These are phyloP conservation scores for Ploettnerulaceae sp. DNA, from an alignment of 2,329 filamentous ascomycete species.

Conservation along the genomic window DNA sequence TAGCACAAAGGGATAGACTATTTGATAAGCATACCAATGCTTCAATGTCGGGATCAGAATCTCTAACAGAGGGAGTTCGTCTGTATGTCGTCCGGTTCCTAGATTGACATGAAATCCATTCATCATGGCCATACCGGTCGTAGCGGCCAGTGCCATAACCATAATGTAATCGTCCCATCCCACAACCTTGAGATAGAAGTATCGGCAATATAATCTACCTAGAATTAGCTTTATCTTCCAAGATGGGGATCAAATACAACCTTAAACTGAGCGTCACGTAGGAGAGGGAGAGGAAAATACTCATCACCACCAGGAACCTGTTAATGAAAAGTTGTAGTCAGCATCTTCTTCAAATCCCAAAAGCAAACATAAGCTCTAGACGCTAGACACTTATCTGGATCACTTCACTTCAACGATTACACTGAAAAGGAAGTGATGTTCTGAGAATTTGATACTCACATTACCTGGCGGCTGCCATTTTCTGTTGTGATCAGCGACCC, in stretches of 20 bases:
- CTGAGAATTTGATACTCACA: too few relatives aligned
- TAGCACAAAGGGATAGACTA: not conserved
- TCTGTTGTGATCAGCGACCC: slow-evolving; percentile 1
- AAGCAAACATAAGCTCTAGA: too few relatives aligned
- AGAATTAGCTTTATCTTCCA: not conserved
- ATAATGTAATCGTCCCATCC: slow-evolving; percentile 6
- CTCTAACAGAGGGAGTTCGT: not conserved
- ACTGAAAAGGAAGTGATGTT: too few relatives aligned
- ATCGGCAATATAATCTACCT: not conserved
- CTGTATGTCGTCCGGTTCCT: not conserved
- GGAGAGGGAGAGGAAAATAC: not conserved
- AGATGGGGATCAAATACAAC: not conserved
- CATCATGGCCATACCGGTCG: not conserved
- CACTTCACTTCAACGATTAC: too few relatives aligned
- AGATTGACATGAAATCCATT: not conserved
- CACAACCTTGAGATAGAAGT: not conserved
- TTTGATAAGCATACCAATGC: slow-evolving; percentile 8
- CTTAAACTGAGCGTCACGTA: not conserved
- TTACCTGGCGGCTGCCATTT: not conserved
- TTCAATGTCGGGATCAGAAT: not conserved
- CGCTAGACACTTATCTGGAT: too few relatives aligned
- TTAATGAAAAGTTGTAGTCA: too few relatives aligned
- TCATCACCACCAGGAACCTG: not conserved
- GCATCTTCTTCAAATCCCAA: too few relatives aligned
- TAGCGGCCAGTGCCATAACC: not conserved